Percentiles rank a stretch among this genome's conserved stretches.
Evolutionary conservation across 2,329 filamentous ascomycete species (phyloP).

Genomic region (Pseudogymnoascus sp.): DNA sequence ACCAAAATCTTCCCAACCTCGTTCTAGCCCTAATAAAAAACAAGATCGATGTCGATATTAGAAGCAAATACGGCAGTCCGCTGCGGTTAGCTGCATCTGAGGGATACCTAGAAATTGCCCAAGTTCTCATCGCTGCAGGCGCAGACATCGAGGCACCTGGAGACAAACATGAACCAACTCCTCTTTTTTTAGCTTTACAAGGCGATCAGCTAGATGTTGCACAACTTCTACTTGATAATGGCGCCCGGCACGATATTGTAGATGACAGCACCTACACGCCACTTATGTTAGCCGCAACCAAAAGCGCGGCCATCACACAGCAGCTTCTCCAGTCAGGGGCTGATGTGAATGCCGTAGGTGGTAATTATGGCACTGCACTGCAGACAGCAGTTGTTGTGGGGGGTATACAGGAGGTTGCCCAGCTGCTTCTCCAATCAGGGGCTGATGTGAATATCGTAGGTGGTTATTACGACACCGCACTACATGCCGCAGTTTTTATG

Average conservation of each 20-base stretch:
- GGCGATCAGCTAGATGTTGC: not conserved
- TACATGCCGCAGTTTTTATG: no score
- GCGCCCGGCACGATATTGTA: not conserved
- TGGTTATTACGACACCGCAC: no score
- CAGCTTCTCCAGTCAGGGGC: constrained; percentile 25
- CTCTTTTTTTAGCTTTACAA: not conserved
- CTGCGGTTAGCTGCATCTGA: not conserved
- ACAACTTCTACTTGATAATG: not conserved
- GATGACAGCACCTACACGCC: not conserved
- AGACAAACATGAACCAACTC: not conserved
- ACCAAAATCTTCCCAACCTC: not conserved
- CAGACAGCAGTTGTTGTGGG: no score
- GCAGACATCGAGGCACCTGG: not conserved
- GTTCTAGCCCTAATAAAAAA: not conserved
- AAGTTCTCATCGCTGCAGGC: not conserved
- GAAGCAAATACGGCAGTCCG: not conserved
- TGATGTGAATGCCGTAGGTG: constrained; percentile 10
- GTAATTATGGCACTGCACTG: no score
- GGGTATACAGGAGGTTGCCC: no score
- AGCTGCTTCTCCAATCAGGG: constrained; percentile 12
- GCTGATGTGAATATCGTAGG: no score
- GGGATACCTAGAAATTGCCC: not conserved
- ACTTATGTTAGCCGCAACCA: constrained; percentile 24
- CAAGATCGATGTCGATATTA: not conserved
- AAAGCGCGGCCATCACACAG: constrained; percentile 27